These are phyloP conservation scores for Citrus maxima DNA, from an alignment of 345 rosid genomes.

Conservation along the genomic window DNA sequence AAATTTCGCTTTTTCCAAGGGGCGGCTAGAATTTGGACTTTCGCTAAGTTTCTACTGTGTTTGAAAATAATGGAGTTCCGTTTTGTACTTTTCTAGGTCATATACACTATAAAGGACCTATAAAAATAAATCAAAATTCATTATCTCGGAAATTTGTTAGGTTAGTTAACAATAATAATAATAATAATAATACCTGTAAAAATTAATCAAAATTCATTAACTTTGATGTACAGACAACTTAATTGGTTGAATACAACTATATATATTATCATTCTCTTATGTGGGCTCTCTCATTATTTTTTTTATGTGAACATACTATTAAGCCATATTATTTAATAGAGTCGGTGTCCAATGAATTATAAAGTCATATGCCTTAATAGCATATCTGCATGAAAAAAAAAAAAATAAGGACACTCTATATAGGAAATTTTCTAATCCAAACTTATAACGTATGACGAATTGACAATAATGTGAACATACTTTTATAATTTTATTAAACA, in stretches of 20 bases:
- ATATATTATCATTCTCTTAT: too few relatives aligned
- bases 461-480: too few relatives aligned
- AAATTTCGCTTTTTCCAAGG: not conserved
- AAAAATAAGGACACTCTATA: too few relatives aligned
- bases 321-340: too few relatives aligned
- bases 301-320: too few relatives aligned
- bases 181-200: not conserved
- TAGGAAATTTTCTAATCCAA: too few relatives aligned
- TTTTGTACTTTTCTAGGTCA: not conserved
- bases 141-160: not conserved
- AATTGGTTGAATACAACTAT: not conserved
- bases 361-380: too few relatives aligned
- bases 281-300: too few relatives aligned
- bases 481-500: too few relatives aligned
- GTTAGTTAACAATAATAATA: not conserved
- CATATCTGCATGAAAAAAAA: fast-evolving
- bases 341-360: too few relatives aligned
- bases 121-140: conserved; percentile 1
- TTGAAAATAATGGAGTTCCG: not conserved
- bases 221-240: not conserved
- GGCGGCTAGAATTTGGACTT: conserved; percentile 1
- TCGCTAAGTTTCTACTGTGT: not conserved
- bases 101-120: not conserved
- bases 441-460: too few relatives aligned
- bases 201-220: too few relatives aligned